Conservation (phyloP, 768 basidiomycete species). For the Rhizopogon rudus region DNA sequence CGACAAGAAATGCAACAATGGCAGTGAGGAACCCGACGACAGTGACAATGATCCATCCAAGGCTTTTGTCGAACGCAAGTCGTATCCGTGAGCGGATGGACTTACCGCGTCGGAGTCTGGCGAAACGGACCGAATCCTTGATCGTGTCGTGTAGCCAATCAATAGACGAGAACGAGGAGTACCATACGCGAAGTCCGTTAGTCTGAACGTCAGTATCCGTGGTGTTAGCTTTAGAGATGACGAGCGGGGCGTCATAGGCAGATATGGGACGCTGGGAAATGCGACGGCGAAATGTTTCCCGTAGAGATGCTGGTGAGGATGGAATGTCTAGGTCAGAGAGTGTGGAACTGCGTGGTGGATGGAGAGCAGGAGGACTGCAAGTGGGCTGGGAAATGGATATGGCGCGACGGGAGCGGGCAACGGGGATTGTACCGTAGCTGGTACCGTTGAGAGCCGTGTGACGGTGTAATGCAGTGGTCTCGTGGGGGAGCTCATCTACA, state of each 20-base stretch:
- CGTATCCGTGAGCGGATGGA: slow-evolving; percentile 64
- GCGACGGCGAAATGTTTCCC: slow-evolving; percentile 32
- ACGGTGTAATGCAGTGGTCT: slow-evolving; percentile 30
- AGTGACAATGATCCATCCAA: slow-evolving; percentile 89
- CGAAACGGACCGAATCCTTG: slow-evolving; percentile 84
- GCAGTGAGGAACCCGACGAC: slow-evolving; percentile 86
- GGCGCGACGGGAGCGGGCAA: slow-evolving; percentile 21
- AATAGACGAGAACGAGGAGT: slow-evolving; percentile 83
- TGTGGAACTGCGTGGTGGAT: slow-evolving; percentile 25
- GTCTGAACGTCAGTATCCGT: slow-evolving; percentile 52
- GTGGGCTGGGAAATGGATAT: slow-evolving; percentile 22
- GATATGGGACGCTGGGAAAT: slow-evolving; percentile 54
- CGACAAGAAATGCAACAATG: slow-evolving; percentile 79
- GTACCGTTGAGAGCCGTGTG: slow-evolving; percentile 16
- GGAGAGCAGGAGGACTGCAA: slow-evolving; percentile 33
- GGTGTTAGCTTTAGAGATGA: slow-evolving; percentile 26
- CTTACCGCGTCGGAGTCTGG: slow-evolving; percentile 62
- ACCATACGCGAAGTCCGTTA: slow-evolving; percentile 85
- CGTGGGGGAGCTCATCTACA: slow-evolving; percentile 19
- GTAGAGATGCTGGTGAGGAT: slow-evolving; percentile 28
- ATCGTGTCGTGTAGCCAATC: slow-evolving; percentile 98
- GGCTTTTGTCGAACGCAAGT: slow-evolving; percentile 65
- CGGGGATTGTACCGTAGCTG: slow-evolving; percentile 57
- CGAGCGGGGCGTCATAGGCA: slow-evolving; percentile 56
- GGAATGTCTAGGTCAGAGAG: slow-evolving; percentile 35